Evolutionary conservation across 2,329 filamentous ascomycete genomes (phyloP).

Genomic region (Phyllosticta citribraziliensis): DNA sequence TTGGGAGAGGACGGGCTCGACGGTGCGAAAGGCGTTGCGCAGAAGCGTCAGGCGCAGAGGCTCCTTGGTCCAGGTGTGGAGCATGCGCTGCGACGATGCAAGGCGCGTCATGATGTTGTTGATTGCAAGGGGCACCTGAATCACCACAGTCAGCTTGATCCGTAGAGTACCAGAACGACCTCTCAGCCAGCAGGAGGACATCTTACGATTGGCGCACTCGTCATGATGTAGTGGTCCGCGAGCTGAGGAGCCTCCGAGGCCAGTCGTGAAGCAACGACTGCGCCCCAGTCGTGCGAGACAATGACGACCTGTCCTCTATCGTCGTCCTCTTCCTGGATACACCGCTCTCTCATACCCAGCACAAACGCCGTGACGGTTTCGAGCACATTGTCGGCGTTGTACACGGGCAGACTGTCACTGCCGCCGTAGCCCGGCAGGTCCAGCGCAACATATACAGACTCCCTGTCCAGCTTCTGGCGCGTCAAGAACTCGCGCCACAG

Average conservation of each 20-base stretch:
- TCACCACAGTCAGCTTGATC: neutral
- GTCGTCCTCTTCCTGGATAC: conserved; percentile 3
- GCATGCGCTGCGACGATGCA: conserved; percentile 39
- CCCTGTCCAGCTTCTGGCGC: conserved; percentile 12
- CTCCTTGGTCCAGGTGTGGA: conserved; percentile 36
- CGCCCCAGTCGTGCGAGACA: conserved; percentile 48
- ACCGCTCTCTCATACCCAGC: conserved; percentile 36
- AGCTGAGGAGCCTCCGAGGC: conserved; percentile 49
- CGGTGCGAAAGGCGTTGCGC: conserved; percentile 31
- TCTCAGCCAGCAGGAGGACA: conserved; percentile 4
- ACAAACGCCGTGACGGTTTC: conserved; percentile 46
- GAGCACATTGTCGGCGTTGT: conserved; percentile 41
- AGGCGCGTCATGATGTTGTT: conserved; percentile 19
- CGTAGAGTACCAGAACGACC: neutral
- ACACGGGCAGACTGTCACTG: conserved; percentile 41
- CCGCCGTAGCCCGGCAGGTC: conserved; percentile 52
- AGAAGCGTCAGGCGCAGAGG: conserved; percentile 38
- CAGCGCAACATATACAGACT: conserved; percentile 42
- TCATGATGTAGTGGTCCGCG: conserved; percentile 46
- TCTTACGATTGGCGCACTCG: conserved; percentile 44
- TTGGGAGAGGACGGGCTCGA: conserved; percentile 42
- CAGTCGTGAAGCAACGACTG: conserved; percentile 42
- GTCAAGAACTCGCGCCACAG: conserved; percentile 43
- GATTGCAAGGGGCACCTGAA: neutral
- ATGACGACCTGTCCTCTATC: conserved; percentile 30